Evolutionary conservation across 1,284 basidiomycete genomes (phyloP).

Genomic region (Boletus smithii): DNA sequence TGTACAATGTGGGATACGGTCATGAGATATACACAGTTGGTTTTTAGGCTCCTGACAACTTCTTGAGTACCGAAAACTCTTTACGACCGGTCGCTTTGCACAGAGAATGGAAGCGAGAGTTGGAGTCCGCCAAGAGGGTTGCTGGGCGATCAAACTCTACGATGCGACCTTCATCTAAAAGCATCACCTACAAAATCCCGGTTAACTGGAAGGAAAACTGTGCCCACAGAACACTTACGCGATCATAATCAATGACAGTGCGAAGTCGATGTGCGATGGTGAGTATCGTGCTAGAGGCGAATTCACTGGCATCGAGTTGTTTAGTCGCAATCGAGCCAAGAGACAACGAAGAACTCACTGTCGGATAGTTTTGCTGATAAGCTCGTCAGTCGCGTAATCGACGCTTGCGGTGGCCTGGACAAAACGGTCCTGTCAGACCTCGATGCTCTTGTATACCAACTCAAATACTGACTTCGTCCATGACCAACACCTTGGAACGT

Average conservation of each 20-base stretch:
- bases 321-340: neutral
- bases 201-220: conserved; percentile 11
- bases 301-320: conserved; percentile 45
- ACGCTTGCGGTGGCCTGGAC: conserved; percentile 41
- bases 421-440: neutral
- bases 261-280: conserved; percentile 71
- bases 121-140: conserved; percentile 59
- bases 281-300: conserved; percentile 61
- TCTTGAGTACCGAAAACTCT: conserved; percentile 74
- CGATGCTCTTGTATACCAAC: neutral
- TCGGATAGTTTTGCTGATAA: conserved; percentile 56
- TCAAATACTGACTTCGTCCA: conserved; percentile 47
- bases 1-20: conserved; percentile 4
- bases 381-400: conserved; percentile 63
- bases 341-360: conserved; percentile 40
- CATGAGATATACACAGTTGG: neutral
- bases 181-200: conserved; percentile 58
- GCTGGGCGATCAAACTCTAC: conserved; percentile 77
- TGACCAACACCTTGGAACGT: conserved; percentile 54
- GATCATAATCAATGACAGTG: conserved; percentile 68
- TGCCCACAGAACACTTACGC: conserved; percentile 36
- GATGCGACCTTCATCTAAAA: conserved; percentile 84
- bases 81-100: conserved; percentile 81
- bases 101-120: conserved; percentile 70
- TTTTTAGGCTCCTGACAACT: conserved; percentile 53